Conservation (phyloP, 371 early-diverging fungal genomes). For the Encephalitozoon intestinalis region DNA sequence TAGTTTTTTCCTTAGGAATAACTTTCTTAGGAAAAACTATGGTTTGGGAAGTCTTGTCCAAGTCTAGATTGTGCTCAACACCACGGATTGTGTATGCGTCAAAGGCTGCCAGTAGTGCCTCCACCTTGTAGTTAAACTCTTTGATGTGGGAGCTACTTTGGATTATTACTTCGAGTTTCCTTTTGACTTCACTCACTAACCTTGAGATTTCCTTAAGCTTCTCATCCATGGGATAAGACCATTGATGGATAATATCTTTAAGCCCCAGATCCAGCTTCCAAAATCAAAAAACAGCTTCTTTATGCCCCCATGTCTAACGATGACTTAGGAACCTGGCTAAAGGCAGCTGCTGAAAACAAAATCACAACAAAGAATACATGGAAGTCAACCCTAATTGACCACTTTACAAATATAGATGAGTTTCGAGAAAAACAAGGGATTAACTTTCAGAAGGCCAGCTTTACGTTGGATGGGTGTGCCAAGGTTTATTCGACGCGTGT, state of each 20-base stretch:
- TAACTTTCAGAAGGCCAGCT: constrained; percentile 97
- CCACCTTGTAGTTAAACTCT: constrained; percentile 22
- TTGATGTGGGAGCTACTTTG: background rate
- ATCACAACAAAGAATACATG: constrained; percentile 89
- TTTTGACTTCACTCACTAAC: background rate
- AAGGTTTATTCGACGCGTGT: constrained; percentile 94
- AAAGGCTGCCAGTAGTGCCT: constrained; percentile 24
- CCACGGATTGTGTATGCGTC: background rate
- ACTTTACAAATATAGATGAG: constrained; percentile 84
- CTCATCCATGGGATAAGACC: background rate
- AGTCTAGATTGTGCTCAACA: background rate
- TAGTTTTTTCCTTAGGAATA: background rate
- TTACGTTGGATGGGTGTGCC: constrained; percentile 91
- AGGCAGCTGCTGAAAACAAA: constrained; percentile 64
- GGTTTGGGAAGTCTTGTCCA: background rate
- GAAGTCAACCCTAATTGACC: constrained; percentile 91
- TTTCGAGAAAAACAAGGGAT: constrained; percentile 70
- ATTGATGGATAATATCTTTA: background rate
- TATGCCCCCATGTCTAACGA: constrained; percentile 26
- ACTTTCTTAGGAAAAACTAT: background rate
- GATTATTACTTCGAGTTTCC: constrained; percentile 1
- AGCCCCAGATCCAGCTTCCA: background rate
- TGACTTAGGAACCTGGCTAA: constrained; percentile 49
- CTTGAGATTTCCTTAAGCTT: constrained; percentile 1
- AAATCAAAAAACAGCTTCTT: background rate